Evolutionary conservation across 768 basidiomycete genomes (phyloP).

Genomic region (Nidularia sp.): DNA sequence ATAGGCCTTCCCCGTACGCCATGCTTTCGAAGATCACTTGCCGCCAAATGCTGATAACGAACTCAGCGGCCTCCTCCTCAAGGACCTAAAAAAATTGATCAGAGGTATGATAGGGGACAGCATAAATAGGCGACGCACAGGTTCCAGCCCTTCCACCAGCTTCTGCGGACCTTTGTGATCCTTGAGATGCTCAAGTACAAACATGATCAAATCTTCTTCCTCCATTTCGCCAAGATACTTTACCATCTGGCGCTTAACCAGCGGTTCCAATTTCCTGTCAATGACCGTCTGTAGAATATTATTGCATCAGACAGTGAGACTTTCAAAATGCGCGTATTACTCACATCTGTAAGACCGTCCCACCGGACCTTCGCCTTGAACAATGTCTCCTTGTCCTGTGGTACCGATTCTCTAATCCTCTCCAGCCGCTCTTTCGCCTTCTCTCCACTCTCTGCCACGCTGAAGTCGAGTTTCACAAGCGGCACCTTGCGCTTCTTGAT

Average conservation of each 20-base stretch:
- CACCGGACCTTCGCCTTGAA: slow-evolving; percentile 87
- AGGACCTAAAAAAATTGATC: slow-evolving; percentile 56
- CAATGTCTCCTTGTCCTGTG: slow-evolving; percentile 70
- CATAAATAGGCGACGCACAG: slow-evolving; percentile 51
- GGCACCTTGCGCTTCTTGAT: slow-evolving; percentile 80
- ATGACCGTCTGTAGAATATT: slow-evolving; percentile 57
- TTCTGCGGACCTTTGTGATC: slow-evolving; percentile 85
- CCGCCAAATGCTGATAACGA: slow-evolving; percentile 80
- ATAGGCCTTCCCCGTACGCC: slow-evolving; percentile 86
- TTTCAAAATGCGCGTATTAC: slow-evolving; percentile 17
- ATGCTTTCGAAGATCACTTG: slow-evolving; percentile 94
- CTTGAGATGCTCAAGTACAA: slow-evolving; percentile 87
- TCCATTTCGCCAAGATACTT: slow-evolving; percentile 90
- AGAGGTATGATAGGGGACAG: background rate
- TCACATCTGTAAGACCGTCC: slow-evolving; percentile 86
- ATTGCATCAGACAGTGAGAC: slow-evolving; percentile 8
- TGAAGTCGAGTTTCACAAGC: slow-evolving; percentile 88
- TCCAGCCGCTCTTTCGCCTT: slow-evolving; percentile 78
- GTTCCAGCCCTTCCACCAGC: slow-evolving; percentile 85
- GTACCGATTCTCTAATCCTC: slow-evolving; percentile 71
- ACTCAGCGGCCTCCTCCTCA: slow-evolving; percentile 84
- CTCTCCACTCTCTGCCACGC: slow-evolving; percentile 73
- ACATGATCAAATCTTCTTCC: slow-evolving; percentile 92
- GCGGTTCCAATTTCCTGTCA: slow-evolving; percentile 80
- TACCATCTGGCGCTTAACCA: slow-evolving; percentile 78